Conservation (phyloP, 192 early-diverging fungal genomes). For the Backusella luteola region DNA sequence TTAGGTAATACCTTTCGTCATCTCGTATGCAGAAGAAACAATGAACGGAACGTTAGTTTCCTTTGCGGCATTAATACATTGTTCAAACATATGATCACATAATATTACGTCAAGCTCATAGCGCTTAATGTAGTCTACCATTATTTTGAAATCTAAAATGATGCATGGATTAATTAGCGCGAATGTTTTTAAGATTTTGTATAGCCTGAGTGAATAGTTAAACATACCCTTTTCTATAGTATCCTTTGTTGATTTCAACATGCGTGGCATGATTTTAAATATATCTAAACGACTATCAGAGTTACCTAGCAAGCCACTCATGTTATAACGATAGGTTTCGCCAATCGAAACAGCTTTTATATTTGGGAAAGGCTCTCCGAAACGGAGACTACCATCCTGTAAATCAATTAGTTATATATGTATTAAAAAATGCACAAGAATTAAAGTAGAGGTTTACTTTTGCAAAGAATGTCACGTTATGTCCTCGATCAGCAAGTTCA, state of each 20-base stretch:
- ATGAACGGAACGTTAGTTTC: conserved; percentile 14
- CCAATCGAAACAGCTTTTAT: not conserved
- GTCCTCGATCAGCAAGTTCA: not conserved
- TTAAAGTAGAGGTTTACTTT: not conserved
- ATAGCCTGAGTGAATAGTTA: not conserved
- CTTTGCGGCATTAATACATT: conserved; percentile 14
- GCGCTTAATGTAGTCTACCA: not conserved
- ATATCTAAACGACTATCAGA: not conserved
- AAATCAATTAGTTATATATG: not conserved
- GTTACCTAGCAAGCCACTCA: too few species aligned
- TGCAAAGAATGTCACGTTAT: not conserved
- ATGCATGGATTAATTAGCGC: not conserved
- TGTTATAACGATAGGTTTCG: not conserved
- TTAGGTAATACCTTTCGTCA: not conserved
- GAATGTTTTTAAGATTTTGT: not conserved
- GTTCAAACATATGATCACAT: conserved; percentile 20
- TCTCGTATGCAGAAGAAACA: conserved; percentile 10
- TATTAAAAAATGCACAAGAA: not conserved
- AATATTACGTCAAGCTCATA: conserved; percentile 7
- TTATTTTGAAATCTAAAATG: not conserved
- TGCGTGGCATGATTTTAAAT: not conserved
- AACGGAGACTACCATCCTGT: not conserved
- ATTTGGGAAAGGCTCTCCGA: not conserved
- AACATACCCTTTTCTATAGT: not conserved
- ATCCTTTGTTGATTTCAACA: not conserved